Percentiles rank a stretch among this genome's conserved stretches.
Evolutionary conservation across 768 basidiomycete genomes (phyloP).

Genomic region (Suillus sp.): DNA sequence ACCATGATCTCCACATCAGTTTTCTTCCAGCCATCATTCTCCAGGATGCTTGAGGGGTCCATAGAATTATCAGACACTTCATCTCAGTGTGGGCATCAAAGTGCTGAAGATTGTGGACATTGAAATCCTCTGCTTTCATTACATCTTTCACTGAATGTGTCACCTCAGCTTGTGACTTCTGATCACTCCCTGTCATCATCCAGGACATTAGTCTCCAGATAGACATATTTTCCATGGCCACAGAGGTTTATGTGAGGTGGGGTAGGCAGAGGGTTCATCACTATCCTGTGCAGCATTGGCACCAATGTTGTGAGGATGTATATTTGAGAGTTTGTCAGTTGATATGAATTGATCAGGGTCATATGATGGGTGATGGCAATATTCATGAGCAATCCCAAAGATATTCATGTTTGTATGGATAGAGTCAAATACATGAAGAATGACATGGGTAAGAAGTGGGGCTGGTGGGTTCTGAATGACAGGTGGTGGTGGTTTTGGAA

Average conservation of each 20-base stretch:
- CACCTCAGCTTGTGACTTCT: conserved; percentile 10
- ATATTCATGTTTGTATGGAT: conserved; percentile 19
- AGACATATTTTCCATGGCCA: conserved; percentile 17
- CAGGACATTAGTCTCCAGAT: conserved; percentile 14
- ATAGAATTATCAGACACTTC: background rate
- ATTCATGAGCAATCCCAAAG: conserved; percentile 20
- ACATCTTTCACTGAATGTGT: background rate
- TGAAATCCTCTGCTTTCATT: conserved; percentile 3
- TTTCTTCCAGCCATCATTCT: conserved; percentile 1
- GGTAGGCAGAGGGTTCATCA: background rate
- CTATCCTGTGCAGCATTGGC: background rate
- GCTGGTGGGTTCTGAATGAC: background rate
- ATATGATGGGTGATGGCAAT: conserved; percentile 17
- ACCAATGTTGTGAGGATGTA: background rate
- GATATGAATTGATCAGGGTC: conserved; percentile 8
- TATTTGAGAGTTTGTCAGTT: background rate
- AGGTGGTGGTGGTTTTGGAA: conserved; percentile 14
- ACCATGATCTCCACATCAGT: conserved; percentile 6
- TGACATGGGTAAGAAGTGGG: conserved; percentile 7
- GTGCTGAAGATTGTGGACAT: conserved; percentile 19
- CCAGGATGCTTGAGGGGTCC: background rate
- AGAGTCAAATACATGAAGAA: conserved; percentile 21
- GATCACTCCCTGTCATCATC: conserved; percentile 4
- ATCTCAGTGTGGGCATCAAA: background rate
- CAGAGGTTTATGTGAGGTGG: background rate